phyloP scores from a whole-genome alignment of 805 yeast species.

The Yamadazyma sp. region DNA sequence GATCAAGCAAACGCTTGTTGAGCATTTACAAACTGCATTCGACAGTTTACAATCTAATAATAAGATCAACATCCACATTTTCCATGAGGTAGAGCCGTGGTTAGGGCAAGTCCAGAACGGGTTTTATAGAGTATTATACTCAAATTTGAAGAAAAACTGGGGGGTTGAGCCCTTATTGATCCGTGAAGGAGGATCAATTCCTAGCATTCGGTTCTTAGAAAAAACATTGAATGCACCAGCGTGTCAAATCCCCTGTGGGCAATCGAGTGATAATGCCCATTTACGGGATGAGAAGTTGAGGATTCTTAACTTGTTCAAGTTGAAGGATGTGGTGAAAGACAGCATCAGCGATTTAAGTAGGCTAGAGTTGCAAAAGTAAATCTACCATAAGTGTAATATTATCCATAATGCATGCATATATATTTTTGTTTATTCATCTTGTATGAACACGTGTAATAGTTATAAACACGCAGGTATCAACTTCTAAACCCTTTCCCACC shows the following conservation, averaged over 20 bases:
- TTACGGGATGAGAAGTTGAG: constrained; percentile 83
- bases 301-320: constrained; percentile 71
- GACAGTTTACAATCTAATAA: constrained; percentile 56
- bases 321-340: constrained; percentile 61
- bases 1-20: constrained; percentile 51
- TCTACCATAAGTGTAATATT: no score
- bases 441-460: no score
- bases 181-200: constrained; percentile 97
- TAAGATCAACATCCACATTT: constrained; percentile 55
- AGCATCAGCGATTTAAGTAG: constrained; percentile 42
- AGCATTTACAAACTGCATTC: constrained; percentile 50
- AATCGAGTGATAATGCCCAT: constrained; percentile 92
- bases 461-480: neutral
- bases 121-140: constrained; percentile 65
- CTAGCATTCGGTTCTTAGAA: constrained; percentile 82
- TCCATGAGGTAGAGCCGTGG: constrained; percentile 96
- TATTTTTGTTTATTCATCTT: constrained; percentile 1
- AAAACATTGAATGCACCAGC: constrained; percentile 83
- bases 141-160: constrained; percentile 73
- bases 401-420: constrained; percentile 19
- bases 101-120: constrained; percentile 78
- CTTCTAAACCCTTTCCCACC: no score
- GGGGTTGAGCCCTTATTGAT: constrained; percentile 75
- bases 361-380: neutral
- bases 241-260: constrained; percentile 96